Evolutionary conservation across 768 basidiomycete species (phyloP).

Genomic region (Tremella fuciformis): DNA sequence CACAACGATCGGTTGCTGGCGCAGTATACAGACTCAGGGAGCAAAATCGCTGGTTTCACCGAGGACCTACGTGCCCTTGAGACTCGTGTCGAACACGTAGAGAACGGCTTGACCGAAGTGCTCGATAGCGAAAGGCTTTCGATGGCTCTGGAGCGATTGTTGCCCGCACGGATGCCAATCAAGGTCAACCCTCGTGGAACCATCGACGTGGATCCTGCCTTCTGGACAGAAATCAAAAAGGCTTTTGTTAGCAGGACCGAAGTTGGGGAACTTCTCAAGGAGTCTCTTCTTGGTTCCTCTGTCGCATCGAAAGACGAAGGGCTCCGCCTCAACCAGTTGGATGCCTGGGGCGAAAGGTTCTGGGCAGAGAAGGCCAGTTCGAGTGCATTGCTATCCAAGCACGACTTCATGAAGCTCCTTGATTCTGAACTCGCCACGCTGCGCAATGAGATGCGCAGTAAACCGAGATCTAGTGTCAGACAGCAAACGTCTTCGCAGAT

Average conservation of each 20-base stretch:
- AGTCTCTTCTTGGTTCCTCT: not conserved
- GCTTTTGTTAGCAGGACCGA: constrained; percentile 48
- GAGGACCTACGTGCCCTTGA: constrained; percentile 34
- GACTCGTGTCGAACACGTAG: constrained; percentile 40
- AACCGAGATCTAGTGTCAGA: not conserved
- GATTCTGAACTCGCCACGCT: constrained; percentile 48
- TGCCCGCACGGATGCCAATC: constrained; percentile 53
- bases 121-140: constrained; percentile 46
- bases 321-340: constrained; percentile 20
- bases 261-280: constrained; percentile 31
- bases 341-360: constrained; percentile 45
- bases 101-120: constrained; percentile 39
- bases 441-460: constrained; percentile 8
- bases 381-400: constrained; percentile 47
- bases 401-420: constrained; percentile 50
- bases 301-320: not conserved
- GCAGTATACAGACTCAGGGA: too few relatives aligned
- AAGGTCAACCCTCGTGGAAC: constrained; percentile 29
- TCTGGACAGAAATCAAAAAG: constrained; percentile 54
- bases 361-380: constrained; percentile 33
- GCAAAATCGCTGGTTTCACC: constrained; percentile 5
- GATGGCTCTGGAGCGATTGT: constrained; percentile 48
- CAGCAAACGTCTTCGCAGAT: constrained; percentile 5
- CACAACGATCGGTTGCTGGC: too few relatives aligned
- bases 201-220: constrained; percentile 52